phyloP scores from a whole-genome alignment of 1,139 yeast species.

The Blastobotrys buckinghamii region DNA sequence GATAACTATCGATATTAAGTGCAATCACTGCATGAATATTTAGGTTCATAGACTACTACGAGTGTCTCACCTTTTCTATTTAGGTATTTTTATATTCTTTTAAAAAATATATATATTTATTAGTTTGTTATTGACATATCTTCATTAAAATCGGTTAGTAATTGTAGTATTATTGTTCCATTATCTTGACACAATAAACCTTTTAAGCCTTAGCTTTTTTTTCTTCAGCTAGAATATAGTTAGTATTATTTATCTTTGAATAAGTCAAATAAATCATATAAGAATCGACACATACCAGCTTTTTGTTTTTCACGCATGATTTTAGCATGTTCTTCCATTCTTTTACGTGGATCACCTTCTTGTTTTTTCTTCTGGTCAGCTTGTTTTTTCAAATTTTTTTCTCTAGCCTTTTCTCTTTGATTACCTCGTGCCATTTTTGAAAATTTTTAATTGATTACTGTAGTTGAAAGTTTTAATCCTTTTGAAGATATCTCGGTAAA shows the following conservation, averaged over 20 bases:
- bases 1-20: neutral
- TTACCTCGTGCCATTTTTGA: slow-evolving; percentile 84
- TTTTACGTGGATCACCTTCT: slow-evolving; percentile 74
- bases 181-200: too few species aligned
- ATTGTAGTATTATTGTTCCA: too few species aligned
- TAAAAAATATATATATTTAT: neutral
- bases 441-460: neutral
- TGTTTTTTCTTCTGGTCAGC: slow-evolving; percentile 57
- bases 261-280: neutral
- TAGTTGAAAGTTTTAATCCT: too few species aligned
- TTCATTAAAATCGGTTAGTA: too few species aligned
- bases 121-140: neutral
- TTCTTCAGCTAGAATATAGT: neutral
- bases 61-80: too few species aligned
- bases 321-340: slow-evolving; percentile 85
- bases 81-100: neutral
- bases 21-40: too few species aligned
- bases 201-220: too few species aligned
- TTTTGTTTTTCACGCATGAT: slow-evolving; percentile 84
- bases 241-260: neutral
- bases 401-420: slow-evolving; percentile 92
- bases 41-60: too few species aligned
- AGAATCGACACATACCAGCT: slow-evolving; percentile 56
- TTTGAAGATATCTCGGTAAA: too few species aligned
- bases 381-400: slow-evolving; percentile 77